Evolutionary conservation across 1,284 basidiomycete genomes (phyloP).

Genomic region (Ceratobasidium sp.): DNA sequence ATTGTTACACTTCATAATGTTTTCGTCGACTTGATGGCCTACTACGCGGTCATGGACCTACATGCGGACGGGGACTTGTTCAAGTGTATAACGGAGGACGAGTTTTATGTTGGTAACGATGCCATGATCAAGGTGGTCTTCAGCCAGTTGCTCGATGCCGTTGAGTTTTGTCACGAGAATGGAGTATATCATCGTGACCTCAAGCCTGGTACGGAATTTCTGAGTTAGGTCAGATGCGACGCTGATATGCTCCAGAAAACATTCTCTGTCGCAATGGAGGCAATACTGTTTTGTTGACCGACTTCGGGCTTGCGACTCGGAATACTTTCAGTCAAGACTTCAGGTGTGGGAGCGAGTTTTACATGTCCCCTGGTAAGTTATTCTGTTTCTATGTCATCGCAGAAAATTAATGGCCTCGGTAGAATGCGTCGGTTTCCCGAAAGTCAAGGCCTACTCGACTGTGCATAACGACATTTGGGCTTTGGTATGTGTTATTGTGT

Average conservation of each 20-base stretch:
- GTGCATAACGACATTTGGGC: conserved; percentile 88
- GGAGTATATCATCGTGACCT: conserved; percentile 94
- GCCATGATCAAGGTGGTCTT: conserved; percentile 66
- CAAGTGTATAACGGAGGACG: conserved; percentile 46
- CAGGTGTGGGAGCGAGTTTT: conserved; percentile 93
- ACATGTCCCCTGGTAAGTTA: conserved; percentile 87
- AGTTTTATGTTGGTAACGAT: conserved; percentile 62
- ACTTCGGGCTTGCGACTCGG: conserved; percentile 95
- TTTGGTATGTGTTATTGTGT: conserved; percentile 55
- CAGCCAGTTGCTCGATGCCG: conserved; percentile 61
- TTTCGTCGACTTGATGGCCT: conserved; percentile 68
- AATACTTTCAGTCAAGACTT: conserved; percentile 89
- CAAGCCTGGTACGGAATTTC: conserved; percentile 64
- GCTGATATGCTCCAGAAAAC: conserved; percentile 66
- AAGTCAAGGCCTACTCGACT: conserved; percentile 73
- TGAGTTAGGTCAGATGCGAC: background rate
- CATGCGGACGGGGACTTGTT: conserved; percentile 64
- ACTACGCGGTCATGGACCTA: conserved; percentile 62
- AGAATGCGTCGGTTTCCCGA: conserved; percentile 73
- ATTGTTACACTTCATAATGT: conserved; percentile 90
- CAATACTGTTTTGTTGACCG: conserved; percentile 84
- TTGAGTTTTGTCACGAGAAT: conserved; percentile 61
- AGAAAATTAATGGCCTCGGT: conserved; percentile 42
- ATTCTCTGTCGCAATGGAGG: conserved; percentile 82
- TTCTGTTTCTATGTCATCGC: conserved; percentile 2